Conservation (phyloP, 805 yeast genomes). For the Ogataea pilisensis region DNA sequence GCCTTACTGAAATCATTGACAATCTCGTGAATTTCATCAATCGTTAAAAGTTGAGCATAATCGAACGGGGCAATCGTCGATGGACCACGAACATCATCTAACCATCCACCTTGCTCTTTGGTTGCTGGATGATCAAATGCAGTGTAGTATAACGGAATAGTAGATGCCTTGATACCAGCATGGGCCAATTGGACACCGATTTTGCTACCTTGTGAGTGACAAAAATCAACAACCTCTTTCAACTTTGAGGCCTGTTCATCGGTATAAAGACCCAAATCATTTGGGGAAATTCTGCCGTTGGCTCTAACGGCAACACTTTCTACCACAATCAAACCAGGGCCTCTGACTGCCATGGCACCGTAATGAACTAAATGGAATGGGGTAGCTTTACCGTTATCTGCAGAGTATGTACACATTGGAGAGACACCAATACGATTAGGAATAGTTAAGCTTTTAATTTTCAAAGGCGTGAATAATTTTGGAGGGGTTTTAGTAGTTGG, state of each 20-base stretch:
- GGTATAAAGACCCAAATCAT: slow-evolving; percentile 43
- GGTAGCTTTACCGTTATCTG: slow-evolving; percentile 38
- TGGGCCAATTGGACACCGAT: slow-evolving; percentile 55
- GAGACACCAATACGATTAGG: slow-evolving; percentile 53
- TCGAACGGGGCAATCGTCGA: slow-evolving; percentile 26
- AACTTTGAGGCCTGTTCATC: slow-evolving; percentile 44
- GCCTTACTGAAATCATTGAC: slow-evolving; percentile 40
- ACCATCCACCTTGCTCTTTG: slow-evolving; percentile 38
- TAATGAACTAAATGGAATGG: slow-evolving; percentile 48
- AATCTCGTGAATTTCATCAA: slow-evolving; percentile 37
- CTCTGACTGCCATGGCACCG: slow-evolving; percentile 43
- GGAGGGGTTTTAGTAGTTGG: slow-evolving; percentile 29
- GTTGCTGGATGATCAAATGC: slow-evolving; percentile 30
- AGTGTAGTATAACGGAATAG: slow-evolving; percentile 13
- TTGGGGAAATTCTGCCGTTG: slow-evolving; percentile 21
- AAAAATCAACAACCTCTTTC: slow-evolving; percentile 39
- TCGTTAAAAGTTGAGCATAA: slow-evolving; percentile 41
- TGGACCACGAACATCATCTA: slow-evolving; percentile 42
- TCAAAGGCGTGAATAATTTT: slow-evolving; percentile 39
- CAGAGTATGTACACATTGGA: slow-evolving; percentile 53
- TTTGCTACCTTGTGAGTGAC: slow-evolving; percentile 39
- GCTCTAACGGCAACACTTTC: slow-evolving; percentile 35
- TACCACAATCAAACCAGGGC: slow-evolving; percentile 44
- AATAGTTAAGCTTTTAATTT: slow-evolving; percentile 36
- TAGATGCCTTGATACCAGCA: slow-evolving; percentile 45